phyloP scores from a whole-genome alignment of 2,329 filamentous ascomycete species.

The Penicillium sclerotiorum region DNA sequence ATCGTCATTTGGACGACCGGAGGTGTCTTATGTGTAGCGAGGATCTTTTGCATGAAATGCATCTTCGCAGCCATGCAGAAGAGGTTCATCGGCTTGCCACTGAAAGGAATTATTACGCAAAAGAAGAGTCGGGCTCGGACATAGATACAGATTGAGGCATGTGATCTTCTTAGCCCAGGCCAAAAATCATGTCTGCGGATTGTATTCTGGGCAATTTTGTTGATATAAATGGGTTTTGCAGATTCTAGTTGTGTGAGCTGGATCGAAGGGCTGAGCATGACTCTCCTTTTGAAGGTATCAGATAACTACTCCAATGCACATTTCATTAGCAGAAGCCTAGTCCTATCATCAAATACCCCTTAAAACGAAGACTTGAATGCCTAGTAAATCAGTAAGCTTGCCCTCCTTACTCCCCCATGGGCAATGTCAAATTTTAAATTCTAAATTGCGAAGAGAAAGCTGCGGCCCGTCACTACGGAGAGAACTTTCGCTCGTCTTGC shows the following conservation, averaged over 20 bases:
- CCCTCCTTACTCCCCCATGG: background rate
- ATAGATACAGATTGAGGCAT: background rate
- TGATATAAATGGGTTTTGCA: background rate
- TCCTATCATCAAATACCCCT: background rate
- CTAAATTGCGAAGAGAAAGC: background rate
- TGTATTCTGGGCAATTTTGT: background rate
- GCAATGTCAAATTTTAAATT: background rate
- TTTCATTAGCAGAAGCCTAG: background rate
- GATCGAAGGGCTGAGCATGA: background rate
- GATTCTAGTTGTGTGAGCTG: background rate
- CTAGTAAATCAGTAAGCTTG: background rate
- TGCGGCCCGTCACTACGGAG: background rate
- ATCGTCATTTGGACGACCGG: slow-evolving; percentile 17
- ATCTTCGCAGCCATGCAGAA: slow-evolving; percentile 22
- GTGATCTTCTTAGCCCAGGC: background rate
- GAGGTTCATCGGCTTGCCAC: slow-evolving; percentile 12
- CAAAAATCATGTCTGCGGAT: background rate
- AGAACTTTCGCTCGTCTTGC: background rate
- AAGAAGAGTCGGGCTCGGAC: background rate
- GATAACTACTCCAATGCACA: background rate
- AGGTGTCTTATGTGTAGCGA: slow-evolving; percentile 17
- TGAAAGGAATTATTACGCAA: slow-evolving; percentile 5
- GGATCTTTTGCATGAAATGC: slow-evolving; percentile 20
- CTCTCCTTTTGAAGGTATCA: background rate
- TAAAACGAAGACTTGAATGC: background rate